These are phyloP conservation scores for Phialophora verrucosa DNA, from an alignment of 2,329 filamentous ascomycete species.

Conservation along the genomic window DNA sequence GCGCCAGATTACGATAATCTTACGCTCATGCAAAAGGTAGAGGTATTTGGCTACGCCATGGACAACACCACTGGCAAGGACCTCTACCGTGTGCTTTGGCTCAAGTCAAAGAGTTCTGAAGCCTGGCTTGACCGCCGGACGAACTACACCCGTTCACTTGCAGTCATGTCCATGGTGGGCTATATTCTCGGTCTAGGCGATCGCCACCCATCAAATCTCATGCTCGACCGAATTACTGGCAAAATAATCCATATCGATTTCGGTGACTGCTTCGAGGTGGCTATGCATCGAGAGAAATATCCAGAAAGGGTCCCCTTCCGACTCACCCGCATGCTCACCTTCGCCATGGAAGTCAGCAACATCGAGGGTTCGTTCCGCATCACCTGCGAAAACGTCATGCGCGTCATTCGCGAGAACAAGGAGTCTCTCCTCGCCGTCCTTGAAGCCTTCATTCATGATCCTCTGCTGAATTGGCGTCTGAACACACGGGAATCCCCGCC, in stretches of 20 bases:
- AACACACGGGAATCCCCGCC: slow-evolving; percentile 66
- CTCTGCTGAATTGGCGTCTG: slow-evolving; percentile 96
- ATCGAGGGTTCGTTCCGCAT: slow-evolving; percentile 98
- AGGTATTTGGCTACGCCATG: slow-evolving; percentile 97
- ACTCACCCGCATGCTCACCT: slow-evolving; percentile 97
- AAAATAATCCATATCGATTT: slow-evolving; percentile 99
- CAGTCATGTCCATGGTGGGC: slow-evolving; percentile 99
- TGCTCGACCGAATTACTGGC: slow-evolving; percentile 93
- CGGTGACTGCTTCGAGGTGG: slow-evolving; percentile 98
- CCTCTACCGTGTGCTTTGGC: slow-evolving; percentile 94
- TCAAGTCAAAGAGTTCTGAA: slow-evolving; percentile 98
- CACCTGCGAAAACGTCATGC: slow-evolving; percentile 98
- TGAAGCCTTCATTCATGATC: slow-evolving; percentile 99
- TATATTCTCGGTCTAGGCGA: slow-evolving; percentile 98
- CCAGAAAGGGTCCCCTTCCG: slow-evolving; percentile 97
- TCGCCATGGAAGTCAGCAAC: slow-evolving; percentile 99
- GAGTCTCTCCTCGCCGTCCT: slow-evolving; percentile 98
- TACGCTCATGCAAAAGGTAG: slow-evolving; percentile 99
- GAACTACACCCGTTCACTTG: slow-evolving; percentile 97
- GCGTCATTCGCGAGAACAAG: slow-evolving; percentile 93
- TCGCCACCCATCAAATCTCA: slow-evolving; percentile 94
- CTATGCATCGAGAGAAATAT: slow-evolving; percentile 99
- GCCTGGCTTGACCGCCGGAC: slow-evolving; percentile 96
- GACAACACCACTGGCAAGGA: slow-evolving; percentile 99
- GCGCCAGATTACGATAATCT: slow-evolving; percentile 98